Evolutionary conservation across 495 filamentous ascomycete genomes (phyloP), one percentile per base, ranked within the genome.

Genomic region (Aspergillus heteromorphus): DNA sequence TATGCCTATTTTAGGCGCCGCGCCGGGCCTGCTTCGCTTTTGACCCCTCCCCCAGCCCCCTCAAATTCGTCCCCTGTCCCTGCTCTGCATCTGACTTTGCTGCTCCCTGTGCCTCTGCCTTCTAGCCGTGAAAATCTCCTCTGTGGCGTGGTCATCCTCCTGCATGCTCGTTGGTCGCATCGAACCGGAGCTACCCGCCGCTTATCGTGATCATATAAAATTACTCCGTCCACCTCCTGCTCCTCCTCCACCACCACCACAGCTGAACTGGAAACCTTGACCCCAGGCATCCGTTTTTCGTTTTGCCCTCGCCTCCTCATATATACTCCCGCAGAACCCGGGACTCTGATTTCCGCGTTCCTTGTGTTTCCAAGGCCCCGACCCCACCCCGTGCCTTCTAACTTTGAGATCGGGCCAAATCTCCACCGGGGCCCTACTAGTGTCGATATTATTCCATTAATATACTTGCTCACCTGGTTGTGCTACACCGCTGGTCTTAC

Each of bases 401-500:
- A 57, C 16, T 48, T 38, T 42, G 49, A 42, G 50, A 58, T 49
- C 50, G 50, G 45, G 29, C 29, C 56, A 38, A 45, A 48, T 53
- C 57, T 56, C 59, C 59, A 62, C 57, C 53, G 20, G n/a, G 45
- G 21, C 36, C 47, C 31, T 50, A 21, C 54, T 55, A 55, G 36
- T 52, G 40, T 48, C 47, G 45, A 54, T 54, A 40, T 55, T 38
- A 38, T 38, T 38, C 34, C 34, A 38, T 56, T 51, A 48, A 48
- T 45, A 45, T n/a, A 49, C 34, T 20, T 7, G 31, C 43, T 40
- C 25, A 38, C 45, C 56, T 25, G 31, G 38, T 54, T 56, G 25
- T 47, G 36, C 57, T 65, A 62, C 60, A 68, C 60, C 60, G 58
- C 60, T 68, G 57, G 55, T 61, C 58, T 47, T 23, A 47, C 43